A percentile compares a stretch with the other conserved stretches of the same genome.
Evolutionary conservation across 2,329 filamentous ascomycete species (phyloP).

Genomic region (Tolypocladium amazonense): DNA sequence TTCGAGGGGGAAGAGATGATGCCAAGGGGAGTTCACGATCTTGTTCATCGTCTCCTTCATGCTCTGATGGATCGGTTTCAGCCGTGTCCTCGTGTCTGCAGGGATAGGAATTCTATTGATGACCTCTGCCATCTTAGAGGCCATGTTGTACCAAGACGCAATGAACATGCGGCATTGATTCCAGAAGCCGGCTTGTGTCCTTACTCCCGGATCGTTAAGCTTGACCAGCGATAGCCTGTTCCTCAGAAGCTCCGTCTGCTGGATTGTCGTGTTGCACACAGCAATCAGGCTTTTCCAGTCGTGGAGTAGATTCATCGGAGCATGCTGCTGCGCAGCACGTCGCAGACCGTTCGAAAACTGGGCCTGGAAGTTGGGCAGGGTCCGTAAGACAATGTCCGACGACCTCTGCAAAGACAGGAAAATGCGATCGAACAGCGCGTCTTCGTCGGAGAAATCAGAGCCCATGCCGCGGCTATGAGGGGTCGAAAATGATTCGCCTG

Average conservation of each 20-base stretch:
- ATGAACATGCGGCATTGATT: slow-evolving; percentile 66
- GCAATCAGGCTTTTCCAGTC: slow-evolving; percentile 62
- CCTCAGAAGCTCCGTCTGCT: slow-evolving; percentile 64
- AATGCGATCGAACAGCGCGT: slow-evolving; percentile 71
- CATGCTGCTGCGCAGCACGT: slow-evolving; percentile 48
- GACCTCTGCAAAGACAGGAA: slow-evolving; percentile 66
- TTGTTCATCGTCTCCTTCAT: slow-evolving; percentile 70
- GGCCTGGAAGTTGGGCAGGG: slow-evolving; percentile 57
- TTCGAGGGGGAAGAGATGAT: slow-evolving; percentile 25
- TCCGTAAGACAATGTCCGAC: slow-evolving; percentile 61
- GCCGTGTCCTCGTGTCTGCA: slow-evolving; percentile 58
- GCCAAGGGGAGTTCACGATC: slow-evolving; percentile 54
- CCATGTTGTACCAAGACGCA: slow-evolving; percentile 58
- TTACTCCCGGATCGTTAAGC: slow-evolving; percentile 69
- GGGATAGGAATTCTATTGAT: slow-evolving; percentile 43
- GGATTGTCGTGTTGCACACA: slow-evolving; percentile 59
- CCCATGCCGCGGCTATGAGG: slow-evolving; percentile 33
- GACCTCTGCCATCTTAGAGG: slow-evolving; percentile 44
- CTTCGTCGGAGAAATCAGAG: slow-evolving; percentile 62
- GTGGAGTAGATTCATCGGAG: slow-evolving; percentile 47
- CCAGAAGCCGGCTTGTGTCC: slow-evolving; percentile 53
- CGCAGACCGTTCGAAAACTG: slow-evolving; percentile 57
- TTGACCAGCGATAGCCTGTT: slow-evolving; percentile 68
- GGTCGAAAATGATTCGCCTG: slow-evolving; percentile 68
- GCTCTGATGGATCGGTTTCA: slow-evolving; percentile 71